Base-by-base conservation (phyloP, 495 filamentous ascomycete species). In the Penicillium coprophilum region DNA sequence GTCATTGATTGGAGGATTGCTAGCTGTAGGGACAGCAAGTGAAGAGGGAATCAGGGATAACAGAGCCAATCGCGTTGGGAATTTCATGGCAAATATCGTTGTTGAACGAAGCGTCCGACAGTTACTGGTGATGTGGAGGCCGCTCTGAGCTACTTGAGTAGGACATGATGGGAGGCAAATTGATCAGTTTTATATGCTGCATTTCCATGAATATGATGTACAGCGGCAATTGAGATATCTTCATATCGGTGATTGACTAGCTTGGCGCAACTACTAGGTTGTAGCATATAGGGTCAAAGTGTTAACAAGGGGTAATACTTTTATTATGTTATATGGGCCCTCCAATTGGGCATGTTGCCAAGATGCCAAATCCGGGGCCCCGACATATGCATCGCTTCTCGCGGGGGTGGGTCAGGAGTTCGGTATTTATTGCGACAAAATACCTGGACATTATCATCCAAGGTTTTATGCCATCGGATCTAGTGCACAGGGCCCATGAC, bases 31-130 rank as follows among this genome's bases (percentile, higher is more conserved):
- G 9, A 32, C 41, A 10, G 19, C 31, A 11, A 53, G 17, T 3
- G 50, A 32, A 24, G 50, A 30, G 27, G 40, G 17, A 24, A 45
- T 30, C 5, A 53, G 17, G 24, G 50, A 53, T 24, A 53, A 30
- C 20, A 53, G n/a, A 1, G 40, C 45, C 5, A 53, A 24, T 13
- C 28, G 13, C 4, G 40, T 20, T 4, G 45, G 30, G 27, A 45
- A 20, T 4, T 32, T 45, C 50, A 53, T 53, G 5, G 40, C 19
- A 10, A 15, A 0, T 21, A 11, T 21, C 9, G 43, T 24, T 38
- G 23, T 50, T 13, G 7, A 23, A 8, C 8, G 30, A 15, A 2
- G 13, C 2, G 4, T 23, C 6, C 17, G 19, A 49, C 4, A 19
- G n/a, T 13, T 4, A 21, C 19, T 15, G 1, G 11, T 49, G 6